phyloP scores from a whole-genome alignment of 2,329 filamentous ascomycete genomes.

The Trichoderma pleuroti region DNA sequence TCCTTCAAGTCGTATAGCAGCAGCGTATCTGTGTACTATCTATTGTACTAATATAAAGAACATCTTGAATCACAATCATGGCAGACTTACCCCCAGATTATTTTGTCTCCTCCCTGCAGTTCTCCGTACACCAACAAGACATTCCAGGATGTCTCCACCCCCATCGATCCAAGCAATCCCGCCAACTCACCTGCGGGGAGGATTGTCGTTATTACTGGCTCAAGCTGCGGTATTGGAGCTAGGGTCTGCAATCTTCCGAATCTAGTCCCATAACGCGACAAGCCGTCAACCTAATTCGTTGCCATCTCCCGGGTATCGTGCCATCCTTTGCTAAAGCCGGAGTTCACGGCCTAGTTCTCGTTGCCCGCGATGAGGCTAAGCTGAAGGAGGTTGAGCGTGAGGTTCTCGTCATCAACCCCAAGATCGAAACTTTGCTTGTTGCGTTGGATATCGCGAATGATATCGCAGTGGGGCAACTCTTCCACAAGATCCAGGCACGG shows the following conservation, averaged over 20 bases:
- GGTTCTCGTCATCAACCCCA: background rate
- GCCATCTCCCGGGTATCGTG: background rate
- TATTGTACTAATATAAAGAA: background rate
- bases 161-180: background rate
- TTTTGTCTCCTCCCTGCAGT: background rate
- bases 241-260: background rate
- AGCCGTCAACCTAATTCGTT: background rate
- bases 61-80: background rate
- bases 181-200: background rate
- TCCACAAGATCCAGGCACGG: background rate
- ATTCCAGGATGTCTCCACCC: background rate
- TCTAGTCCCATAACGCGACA: background rate
- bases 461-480: background rate
- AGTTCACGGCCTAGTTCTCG: background rate
- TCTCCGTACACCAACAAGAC: background rate
- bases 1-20: background rate
- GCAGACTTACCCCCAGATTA: background rate
- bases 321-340: background rate
- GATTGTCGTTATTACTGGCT: background rate
- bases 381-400: background rate
- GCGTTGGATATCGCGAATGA: background rate
- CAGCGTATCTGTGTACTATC: background rate
- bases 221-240: background rate
- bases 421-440: background rate
- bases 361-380: slow-evolving; percentile 5